A percentile compares a stretch with the other conserved stretches of the same genome.
phyloP scores from a whole-genome alignment of 2,329 filamentous ascomycete species.

The Chrysosporium keratinophilum region DNA sequence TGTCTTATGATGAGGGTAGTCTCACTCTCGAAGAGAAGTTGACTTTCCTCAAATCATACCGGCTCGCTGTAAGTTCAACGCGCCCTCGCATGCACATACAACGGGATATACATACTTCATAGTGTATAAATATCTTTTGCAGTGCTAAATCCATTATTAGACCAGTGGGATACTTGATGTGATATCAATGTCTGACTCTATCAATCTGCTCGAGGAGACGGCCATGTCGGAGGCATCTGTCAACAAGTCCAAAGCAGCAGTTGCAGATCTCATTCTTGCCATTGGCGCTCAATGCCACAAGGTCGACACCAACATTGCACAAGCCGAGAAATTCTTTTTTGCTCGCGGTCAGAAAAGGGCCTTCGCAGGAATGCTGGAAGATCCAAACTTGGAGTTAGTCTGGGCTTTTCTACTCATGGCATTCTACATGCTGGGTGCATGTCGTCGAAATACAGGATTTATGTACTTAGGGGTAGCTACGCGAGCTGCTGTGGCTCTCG shows the following conservation, averaged over 20 bases:
- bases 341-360: slow-evolving; percentile 38
- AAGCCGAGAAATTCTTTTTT: slow-evolving; percentile 38
- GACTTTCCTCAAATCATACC: neutral
- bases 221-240: neutral
- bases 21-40: neutral
- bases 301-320: slow-evolving; percentile 22
- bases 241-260: slow-evolving; percentile 7
- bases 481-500: slow-evolving; percentile 48
- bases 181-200: slow-evolving; percentile 24
- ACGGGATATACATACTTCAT: neutral
- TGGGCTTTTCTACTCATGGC: slow-evolving; percentile 47
- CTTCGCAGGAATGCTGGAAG: slow-evolving; percentile 44
- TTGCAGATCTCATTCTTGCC: slow-evolving; percentile 38
- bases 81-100: neutral
- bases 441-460: slow-evolving; percentile 50
- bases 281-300: slow-evolving; percentile 44
- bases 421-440: slow-evolving; percentile 51
- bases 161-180: slow-evolving; percentile 36
- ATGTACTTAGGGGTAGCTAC: slow-evolving; percentile 54
- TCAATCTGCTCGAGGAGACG: slow-evolving; percentile 8
- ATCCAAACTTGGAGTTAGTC: slow-evolving; percentile 46
- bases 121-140: no score
- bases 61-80: slow-evolving; percentile 5
- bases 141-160: slow-evolving; percentile 18
- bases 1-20: neutral